These are phyloP conservation scores for Emergomyces pasteurianus DNA, from an alignment of 2,329 filamentous ascomycete species.

Conservation along the genomic window DNA sequence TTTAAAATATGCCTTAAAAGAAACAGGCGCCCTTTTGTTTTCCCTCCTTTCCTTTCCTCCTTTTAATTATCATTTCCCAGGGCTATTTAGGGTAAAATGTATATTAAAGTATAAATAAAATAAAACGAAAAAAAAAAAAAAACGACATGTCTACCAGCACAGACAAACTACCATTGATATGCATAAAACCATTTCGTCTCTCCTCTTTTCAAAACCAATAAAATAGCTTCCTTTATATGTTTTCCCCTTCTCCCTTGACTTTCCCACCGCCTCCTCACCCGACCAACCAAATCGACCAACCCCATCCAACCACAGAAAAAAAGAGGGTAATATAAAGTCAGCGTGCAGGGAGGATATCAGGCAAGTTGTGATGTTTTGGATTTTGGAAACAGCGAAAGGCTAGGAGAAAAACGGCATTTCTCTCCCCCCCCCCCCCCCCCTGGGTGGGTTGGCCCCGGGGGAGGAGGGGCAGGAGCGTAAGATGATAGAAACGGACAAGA, in stretches of 20 bases:
- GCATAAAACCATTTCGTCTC: neutral
- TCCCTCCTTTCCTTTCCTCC: neutral
- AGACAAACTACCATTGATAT: too few relatives aligned
- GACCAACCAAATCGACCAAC: neutral
- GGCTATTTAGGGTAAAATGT: neutral
- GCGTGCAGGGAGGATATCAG: neutral
- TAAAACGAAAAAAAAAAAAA: neutral
- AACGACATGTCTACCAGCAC: neutral
- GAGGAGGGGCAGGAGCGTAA: neutral
- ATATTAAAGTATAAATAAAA: neutral
- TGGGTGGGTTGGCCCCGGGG: too few relatives aligned
- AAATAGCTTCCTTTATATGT: too few relatives aligned
- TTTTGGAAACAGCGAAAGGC: neutral
- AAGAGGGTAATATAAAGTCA: neutral
- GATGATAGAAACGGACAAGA: too few relatives aligned
- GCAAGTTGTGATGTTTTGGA: neutral
- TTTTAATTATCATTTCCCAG: neutral
- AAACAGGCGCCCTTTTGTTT: slow-evolving; percentile 11
- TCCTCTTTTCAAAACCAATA: too few relatives aligned
- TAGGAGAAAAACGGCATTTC: neutral
- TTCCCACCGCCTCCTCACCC: neutral
- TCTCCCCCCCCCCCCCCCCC: too few relatives aligned
- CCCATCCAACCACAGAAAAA: neutral
- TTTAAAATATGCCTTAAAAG: slow-evolving; percentile 10
- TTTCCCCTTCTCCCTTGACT: neutral